Evolutionary conservation across 2,329 filamentous ascomycete species (phyloP), one percentile per base, ranked within the genome.

Genomic region (Aspergillus puulaauensis): DNA sequence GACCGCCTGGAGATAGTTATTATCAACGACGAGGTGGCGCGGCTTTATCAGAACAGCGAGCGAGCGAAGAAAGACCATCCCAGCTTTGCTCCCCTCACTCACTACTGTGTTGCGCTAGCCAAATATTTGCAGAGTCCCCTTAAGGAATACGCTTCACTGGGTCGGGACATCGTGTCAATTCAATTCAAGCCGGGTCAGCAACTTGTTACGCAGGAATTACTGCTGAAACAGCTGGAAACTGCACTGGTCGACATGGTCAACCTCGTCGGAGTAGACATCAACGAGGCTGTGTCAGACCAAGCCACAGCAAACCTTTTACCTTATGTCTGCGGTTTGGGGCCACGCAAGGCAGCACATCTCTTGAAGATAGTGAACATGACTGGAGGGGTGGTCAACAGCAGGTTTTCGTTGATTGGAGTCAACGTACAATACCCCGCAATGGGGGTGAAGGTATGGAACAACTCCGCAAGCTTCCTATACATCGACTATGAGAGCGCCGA

Each of bases 171-270:
- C 59, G 80, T 88, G 12, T 96, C 93, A 1, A 83, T 99, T 59
- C 85, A 87, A 19, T 97, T 97, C 75, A 92, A 97, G 66, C 86
- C 90, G 3, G 93, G 92, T 67, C 95, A 99, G 73, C 89, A 93
- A 60, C 84, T 97, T 31, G 82, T 99, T 14, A 89, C 93, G 0
- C 86, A 92, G 60, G 93, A 98, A 39, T 93, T 96, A 77, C 82
- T 99, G 40, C 79, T 88, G 61, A 92, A 90, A 72, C 86, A 91
- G 59, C 83, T 99, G 15, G 95, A 99, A 69, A 96, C 90, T n/a
- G 91, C 93, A 45, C 90, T 99, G 86, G 93, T 99, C 11, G 95
- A 99, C 72, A 96, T 96, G 83, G 95, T 99, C 66, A 99, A 99
- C 72, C 86, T 99, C 44, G 92, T 93, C 46, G 95, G 95, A 70